Conservation (phyloP, 2,329 filamentous ascomycete species). For the Mycosphaerella sp. region DNA sequence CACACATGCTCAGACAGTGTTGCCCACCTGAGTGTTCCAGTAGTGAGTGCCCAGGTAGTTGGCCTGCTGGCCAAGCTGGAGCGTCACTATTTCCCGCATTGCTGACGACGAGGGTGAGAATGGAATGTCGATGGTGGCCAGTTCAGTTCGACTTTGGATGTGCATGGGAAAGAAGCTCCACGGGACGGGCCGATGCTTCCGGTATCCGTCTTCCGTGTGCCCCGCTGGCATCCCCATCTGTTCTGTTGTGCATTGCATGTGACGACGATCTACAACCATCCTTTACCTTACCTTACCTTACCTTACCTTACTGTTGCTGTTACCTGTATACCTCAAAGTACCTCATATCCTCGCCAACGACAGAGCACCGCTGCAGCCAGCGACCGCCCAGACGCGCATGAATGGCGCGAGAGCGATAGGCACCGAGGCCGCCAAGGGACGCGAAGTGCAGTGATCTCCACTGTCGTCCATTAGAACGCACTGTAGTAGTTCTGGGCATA, state of each 20-base stretch:
- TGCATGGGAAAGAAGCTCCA: too few species aligned
- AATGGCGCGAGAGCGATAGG: neutral
- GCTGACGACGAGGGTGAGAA: neutral
- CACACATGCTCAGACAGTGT: neutral
- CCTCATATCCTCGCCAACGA: neutral
- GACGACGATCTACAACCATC: neutral
- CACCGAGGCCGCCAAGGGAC: neutral
- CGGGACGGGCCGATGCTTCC: too few species aligned
- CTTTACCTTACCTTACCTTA: too few species aligned
- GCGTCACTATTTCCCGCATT: constrained; percentile 93
- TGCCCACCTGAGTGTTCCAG: constrained; percentile 80
- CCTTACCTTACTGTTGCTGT: too few species aligned
- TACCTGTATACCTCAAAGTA: too few species aligned
- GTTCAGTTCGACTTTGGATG: too few species aligned
- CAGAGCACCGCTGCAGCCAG: neutral
- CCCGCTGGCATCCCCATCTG: neutral
- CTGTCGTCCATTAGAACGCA: too few species aligned
- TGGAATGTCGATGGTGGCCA: too few species aligned
- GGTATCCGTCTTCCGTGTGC: neutral
- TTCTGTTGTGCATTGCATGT: neutral
- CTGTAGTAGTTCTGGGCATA: neutral
- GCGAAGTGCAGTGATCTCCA: neutral
- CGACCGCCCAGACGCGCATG: neutral
- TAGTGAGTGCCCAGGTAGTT: constrained; percentile 96
- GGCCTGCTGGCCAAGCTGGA: constrained; percentile 87